Evolutionary conservation across 164 flowering plant genomes (phyloP).

Genomic region (Dillenia turbinata): DNA sequence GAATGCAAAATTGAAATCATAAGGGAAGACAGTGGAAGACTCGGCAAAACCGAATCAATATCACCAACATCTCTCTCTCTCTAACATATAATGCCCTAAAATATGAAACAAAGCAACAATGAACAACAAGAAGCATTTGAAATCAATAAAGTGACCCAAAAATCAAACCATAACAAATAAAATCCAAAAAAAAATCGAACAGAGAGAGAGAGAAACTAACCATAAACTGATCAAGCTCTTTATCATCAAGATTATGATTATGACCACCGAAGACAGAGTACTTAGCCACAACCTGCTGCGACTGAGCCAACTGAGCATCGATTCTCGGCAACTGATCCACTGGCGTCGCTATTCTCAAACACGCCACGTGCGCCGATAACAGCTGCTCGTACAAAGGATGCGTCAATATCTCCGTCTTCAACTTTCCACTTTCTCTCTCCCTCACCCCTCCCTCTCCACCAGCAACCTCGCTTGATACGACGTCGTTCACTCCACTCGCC

Average conservation of each 20-base stretch:
- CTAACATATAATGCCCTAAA: too few species aligned
- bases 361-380: slow-evolving; percentile 76
- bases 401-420: slow-evolving; percentile 58
- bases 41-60: too few species aligned
- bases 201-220: slow-evolving; percentile 22
- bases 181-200: neutral
- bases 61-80: too few species aligned
- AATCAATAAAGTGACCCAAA: too few species aligned
- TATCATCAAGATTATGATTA: slow-evolving; percentile 36
- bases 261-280: slow-evolving; percentile 42
- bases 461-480: neutral
- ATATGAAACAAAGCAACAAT: too few species aligned
- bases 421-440: slow-evolving; percentile 35
- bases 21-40: too few species aligned
- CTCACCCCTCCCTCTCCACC: slow-evolving; percentile 10
- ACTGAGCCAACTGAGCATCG: slow-evolving; percentile 74
- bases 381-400: slow-evolving; percentile 83
- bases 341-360: slow-evolving; percentile 82
- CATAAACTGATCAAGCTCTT: slow-evolving; percentile 90
- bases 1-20: too few species aligned
- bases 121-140: too few species aligned
- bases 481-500: too few species aligned
- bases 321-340: slow-evolving; percentile 86
- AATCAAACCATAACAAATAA: neutral
- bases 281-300: slow-evolving; percentile 62